These are phyloP conservation scores for Hypocrella siamensis DNA, from an alignment of 2,329 filamentous ascomycete genomes.

Conservation along the genomic window DNA sequence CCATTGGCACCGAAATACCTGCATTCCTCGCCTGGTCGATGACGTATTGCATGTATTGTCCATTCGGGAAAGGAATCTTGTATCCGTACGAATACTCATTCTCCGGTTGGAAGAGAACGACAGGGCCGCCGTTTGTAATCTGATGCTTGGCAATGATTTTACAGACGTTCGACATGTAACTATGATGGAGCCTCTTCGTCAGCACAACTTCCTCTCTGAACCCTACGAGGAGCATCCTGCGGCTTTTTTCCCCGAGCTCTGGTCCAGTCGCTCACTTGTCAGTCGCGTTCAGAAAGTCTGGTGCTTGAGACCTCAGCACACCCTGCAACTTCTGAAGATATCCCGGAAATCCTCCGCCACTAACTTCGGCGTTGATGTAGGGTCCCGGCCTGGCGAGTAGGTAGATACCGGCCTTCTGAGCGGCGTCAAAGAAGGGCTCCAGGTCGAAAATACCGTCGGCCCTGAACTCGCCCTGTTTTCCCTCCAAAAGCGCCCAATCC, in stretches of 20 bases:
- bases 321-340: constrained; percentile 60
- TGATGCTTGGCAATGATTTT: constrained; percentile 57
- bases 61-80: constrained; percentile 43
- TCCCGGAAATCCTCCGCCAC: constrained; percentile 65
- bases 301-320: constrained; percentile 44
- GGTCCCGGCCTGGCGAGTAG: constrained; percentile 57
- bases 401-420: constrained; percentile 58
- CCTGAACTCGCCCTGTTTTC: constrained; percentile 51
- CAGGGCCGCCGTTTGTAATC: constrained; percentile 68
- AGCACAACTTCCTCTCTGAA: background rate
- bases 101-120: constrained; percentile 67
- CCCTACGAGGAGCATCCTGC: no score
- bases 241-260: no score
- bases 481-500: constrained; percentile 66
- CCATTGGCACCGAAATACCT: constrained; percentile 58
- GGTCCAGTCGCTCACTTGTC: constrained; percentile 32
- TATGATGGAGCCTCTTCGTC: constrained; percentile 10
- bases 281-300: constrained; percentile 49
- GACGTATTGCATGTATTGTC: constrained; percentile 54
- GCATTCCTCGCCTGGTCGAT: constrained; percentile 51
- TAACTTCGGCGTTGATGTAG: constrained; percentile 66
- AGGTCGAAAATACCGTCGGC: constrained; percentile 59
- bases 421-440: constrained; percentile 63
- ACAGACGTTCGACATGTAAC: constrained; percentile 46
- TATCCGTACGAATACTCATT: constrained; percentile 56